These are phyloP conservation scores for Leishmania gerbilli DNA, from an alignment of 208 protist species.

Conservation along the genomic window DNA sequence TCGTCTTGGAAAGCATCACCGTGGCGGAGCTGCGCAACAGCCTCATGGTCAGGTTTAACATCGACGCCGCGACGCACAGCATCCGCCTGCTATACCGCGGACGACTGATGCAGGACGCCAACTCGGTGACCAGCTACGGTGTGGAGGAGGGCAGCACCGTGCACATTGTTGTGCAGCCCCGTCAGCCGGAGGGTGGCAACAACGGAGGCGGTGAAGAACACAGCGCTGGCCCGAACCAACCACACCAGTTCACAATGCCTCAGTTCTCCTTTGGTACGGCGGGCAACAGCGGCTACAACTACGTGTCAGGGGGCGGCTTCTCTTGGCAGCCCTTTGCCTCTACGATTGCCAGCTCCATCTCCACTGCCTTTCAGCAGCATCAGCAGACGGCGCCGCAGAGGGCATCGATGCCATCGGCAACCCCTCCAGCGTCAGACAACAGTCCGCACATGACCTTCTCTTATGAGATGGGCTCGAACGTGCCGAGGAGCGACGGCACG, in stretches of 20 bases:
- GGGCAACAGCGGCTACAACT: background rate
- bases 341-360: constrained; percentile 22
- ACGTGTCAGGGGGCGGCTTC: background rate
- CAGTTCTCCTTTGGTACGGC: constrained; percentile 1
- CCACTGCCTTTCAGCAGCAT: constrained; percentile 27
- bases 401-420: constrained; percentile 1
- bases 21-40: constrained; percentile 44
- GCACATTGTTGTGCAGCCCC: constrained; percentile 45
- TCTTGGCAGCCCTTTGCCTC: constrained; percentile 15
- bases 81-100: constrained; percentile 44
- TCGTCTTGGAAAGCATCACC: constrained; percentile 38
- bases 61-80: constrained; percentile 19
- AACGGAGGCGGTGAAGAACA: background rate
- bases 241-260: constrained; percentile 16
- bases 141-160: constrained; percentile 39
- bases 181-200: background rate
- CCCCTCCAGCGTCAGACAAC: background rate
- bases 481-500: background rate
- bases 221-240: constrained; percentile 6
- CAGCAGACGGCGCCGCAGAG: constrained; percentile 7
- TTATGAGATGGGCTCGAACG: background rate
- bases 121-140: constrained; percentile 35
- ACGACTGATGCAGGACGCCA: constrained; percentile 30
- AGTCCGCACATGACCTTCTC: constrained; percentile 1
- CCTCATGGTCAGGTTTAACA: constrained; percentile 35